phyloP scores from a whole-genome alignment of 2,329 filamentous ascomycete genomes.

The Raffaelea albimanens region DNA sequence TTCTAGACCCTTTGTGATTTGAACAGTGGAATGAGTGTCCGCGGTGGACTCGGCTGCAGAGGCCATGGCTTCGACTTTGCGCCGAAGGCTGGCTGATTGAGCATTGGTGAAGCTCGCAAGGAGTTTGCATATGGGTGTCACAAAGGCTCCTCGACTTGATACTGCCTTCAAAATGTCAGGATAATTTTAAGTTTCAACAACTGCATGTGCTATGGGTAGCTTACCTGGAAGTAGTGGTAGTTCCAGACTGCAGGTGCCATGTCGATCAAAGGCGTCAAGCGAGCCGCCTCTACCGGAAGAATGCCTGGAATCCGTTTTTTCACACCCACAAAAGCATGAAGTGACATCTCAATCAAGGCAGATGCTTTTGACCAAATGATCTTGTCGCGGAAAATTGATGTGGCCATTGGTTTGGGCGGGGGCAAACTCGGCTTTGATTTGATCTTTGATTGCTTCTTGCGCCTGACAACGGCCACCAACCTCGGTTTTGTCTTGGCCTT shows the following conservation, averaged over 20 bases:
- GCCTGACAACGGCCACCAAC: too few relatives aligned
- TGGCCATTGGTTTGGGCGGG: neutral
- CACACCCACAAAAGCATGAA: slow-evolving; percentile 7
- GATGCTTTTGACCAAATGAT: neutral
- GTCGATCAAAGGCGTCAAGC: slow-evolving; percentile 6
- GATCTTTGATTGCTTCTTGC: too few relatives aligned
- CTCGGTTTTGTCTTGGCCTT: too few relatives aligned
- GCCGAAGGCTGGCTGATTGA: slow-evolving; percentile 8
- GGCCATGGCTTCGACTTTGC: slow-evolving; percentile 4
- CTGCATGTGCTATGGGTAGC: too few relatives aligned
- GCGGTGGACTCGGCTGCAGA: neutral
- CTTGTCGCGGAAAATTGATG: neutral
- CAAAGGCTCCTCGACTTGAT: neutral
- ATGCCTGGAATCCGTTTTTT: slow-evolving; percentile 3
- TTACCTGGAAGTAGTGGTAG: slow-evolving; percentile 10
- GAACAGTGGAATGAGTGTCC: neutral
- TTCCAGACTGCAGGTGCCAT: slow-evolving; percentile 15
- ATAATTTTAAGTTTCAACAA: too few relatives aligned
- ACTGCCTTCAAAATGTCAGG: too few relatives aligned
- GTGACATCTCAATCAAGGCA: slow-evolving; percentile 3
- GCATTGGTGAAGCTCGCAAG: slow-evolving; percentile 9
- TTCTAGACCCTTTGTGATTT: neutral
- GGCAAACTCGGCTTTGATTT: neutral
- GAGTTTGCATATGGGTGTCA: slow-evolving; percentile 7
- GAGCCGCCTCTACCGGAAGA: neutral